Evolutionary conservation across 2,329 filamentous ascomycete species (phyloP), one percentile per base, ranked within the genome.

Genomic region (Cadophora luteo-olivacea): DNA sequence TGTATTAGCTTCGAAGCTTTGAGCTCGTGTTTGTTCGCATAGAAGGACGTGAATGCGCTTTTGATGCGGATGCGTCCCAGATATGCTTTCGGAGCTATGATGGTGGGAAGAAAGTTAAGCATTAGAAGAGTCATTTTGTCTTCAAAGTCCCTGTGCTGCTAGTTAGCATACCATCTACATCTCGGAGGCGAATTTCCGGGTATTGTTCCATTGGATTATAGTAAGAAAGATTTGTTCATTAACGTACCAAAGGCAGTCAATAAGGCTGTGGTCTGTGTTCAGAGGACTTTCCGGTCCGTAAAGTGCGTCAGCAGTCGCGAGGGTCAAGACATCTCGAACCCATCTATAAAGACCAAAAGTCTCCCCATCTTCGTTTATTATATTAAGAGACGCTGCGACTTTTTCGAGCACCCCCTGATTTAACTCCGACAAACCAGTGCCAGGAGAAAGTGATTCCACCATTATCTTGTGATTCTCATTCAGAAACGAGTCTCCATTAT

Each of bases 271-370:
- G 22, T 83, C 72, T 1, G 72, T 63, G 12, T 72, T 76, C 38
- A 84, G 78, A 0, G 83, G 82, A 70, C 85, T 83, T 0, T 80
- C 66, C 0, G 81, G 78, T 0, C 84, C 84, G 67, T 82, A 86
- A n/a, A 86, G 74, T 3, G 81, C 80, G 29, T 78, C 72, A 5
- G 79, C 78, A 0, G 80, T 81, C 11, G 82, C 81, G 3, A 79
- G 64, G 1, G 80, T 81, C 68, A 84, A 78, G 4, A 78, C 69
- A 41, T 81, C 72, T n/a, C 81, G 77, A 33, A 80, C 68, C 81
- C 81, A 84, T 4, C 74, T 55, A 69, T 78, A 85, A 0, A 85
- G 65, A 14, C 60, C 64, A 57, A 72, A 48, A 14, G 79, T 79
- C 1, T 77, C 75, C 9, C 80, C 75, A 32, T 78, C 70, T 19